phyloP scores from a whole-genome alignment of 441 rosid genomes.

The Hypseocharis bilobata region DNA sequence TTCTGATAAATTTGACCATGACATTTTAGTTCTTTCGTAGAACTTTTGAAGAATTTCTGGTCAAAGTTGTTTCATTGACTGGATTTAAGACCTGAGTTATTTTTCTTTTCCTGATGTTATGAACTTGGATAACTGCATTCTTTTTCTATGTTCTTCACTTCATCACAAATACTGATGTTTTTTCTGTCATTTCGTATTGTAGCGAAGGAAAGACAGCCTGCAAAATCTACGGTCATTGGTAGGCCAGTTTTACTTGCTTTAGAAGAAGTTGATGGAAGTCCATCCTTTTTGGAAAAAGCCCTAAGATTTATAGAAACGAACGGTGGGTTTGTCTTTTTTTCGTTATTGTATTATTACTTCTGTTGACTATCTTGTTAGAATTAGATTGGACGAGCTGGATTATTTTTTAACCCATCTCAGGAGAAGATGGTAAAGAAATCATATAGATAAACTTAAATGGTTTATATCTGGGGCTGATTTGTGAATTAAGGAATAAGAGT shows the following conservation, averaged over 20 bases:
- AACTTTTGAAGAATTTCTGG: neutral
- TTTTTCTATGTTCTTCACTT: neutral
- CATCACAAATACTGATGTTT: constrained; percentile 18
- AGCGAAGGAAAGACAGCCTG: constrained; percentile 57
- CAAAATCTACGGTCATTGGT: constrained; percentile 53
- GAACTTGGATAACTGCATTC: constrained; percentile 5
- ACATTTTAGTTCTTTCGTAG: neutral
- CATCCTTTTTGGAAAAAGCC: constrained; percentile 96
- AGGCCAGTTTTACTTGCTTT: constrained; percentile 86
- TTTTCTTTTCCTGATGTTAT: neutral
- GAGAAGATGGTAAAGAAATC: neutral
- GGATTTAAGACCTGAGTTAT: constrained; percentile 7
- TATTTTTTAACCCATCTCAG: neutral
- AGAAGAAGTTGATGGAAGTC: constrained; percentile 95
- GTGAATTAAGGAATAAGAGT: neutral
- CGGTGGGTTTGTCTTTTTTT: constrained; percentile 47
- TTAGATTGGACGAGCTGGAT: neutral
- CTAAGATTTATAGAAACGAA: constrained; percentile 77
- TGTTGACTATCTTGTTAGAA: neutral
- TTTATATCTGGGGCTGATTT: neutral
- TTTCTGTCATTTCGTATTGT: constrained; percentile 17
- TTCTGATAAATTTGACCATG: neutral
- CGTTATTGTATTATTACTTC: neutral
- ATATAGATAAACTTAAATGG: neutral
- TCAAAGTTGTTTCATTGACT: neutral